Evolutionary conservation across 192 early-diverging fungal genomes (phyloP).

Genomic region (Globomyces pollinis-pini): DNA sequence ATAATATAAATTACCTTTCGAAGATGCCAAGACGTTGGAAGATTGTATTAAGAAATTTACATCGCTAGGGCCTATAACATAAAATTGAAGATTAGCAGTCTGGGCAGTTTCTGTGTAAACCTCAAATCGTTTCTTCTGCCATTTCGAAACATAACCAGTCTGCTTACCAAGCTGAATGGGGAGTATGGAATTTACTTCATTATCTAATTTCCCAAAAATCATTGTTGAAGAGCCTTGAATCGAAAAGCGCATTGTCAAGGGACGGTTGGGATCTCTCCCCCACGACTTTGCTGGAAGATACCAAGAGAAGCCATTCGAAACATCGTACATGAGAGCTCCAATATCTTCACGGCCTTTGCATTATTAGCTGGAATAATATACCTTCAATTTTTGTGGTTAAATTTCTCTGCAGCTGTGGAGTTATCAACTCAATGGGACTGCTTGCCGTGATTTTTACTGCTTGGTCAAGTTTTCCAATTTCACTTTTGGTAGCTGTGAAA

Average conservation of each 20-base stretch:
- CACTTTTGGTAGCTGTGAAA: background rate
- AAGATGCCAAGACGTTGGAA: no score
- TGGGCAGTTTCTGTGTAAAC: no score
- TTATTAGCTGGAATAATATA: no score
- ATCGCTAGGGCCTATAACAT: no score
- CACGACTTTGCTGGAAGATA: background rate
- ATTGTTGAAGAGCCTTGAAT: background rate
- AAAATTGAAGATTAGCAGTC: no score
- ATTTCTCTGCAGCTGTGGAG: background rate
- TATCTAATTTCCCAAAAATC: slow-evolving; percentile 3
- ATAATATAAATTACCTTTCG: no score
- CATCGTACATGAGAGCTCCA: slow-evolving; percentile 4
- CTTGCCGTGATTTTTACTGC: background rate
- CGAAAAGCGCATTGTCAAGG: background rate
- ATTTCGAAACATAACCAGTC: no score
- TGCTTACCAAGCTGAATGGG: background rate
- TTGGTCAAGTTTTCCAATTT: background rate
- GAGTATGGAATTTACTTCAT: background rate
- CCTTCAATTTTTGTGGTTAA: background rate
- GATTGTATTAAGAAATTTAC: no score
- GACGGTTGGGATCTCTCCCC: background rate
- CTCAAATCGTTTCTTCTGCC: no score
- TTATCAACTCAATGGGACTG: background rate
- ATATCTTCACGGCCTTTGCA: no score
- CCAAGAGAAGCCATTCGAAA: background rate